Evolutionary conservation across 1,139 yeast genomes (phyloP).

Genomic region (Candida frijolesensis): DNA sequence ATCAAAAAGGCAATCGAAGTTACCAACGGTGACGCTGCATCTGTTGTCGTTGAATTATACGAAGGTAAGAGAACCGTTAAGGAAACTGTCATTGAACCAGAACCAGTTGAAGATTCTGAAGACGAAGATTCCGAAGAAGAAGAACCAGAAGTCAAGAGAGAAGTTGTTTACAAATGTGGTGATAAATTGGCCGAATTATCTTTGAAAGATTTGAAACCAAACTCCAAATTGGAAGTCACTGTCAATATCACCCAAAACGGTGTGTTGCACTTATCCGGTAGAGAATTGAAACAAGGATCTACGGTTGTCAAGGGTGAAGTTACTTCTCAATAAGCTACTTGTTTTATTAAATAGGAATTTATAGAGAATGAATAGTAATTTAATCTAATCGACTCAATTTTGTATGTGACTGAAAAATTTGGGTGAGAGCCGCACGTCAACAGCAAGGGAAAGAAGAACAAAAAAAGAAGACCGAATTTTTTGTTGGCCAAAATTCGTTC

Average conservation of each 20-base stretch:
- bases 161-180: slow-evolving; percentile 75
- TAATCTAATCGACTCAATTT: background rate
- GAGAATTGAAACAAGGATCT: slow-evolving; percentile 75
- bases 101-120: slow-evolving; percentile 42
- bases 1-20: slow-evolving; percentile 76
- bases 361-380: background rate
- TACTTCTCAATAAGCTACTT: slow-evolving; percentile 10
- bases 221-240: slow-evolving; percentile 72
- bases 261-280: slow-evolving; percentile 77
- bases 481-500: no score
- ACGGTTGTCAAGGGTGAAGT: slow-evolving; percentile 55
- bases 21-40: slow-evolving; percentile 60
- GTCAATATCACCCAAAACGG: slow-evolving; percentile 87
- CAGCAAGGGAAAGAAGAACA: no score
- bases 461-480: no score
- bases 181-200: slow-evolving; percentile 78
- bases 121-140: slow-evolving; percentile 43
- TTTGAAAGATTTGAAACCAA: slow-evolving; percentile 70
- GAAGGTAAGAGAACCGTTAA: slow-evolving; percentile 84
- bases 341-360: background rate
- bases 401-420: no score
- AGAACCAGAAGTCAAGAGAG: slow-evolving; percentile 74
- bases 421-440: no score
- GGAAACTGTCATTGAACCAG: slow-evolving; percentile 75
- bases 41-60: slow-evolving; percentile 68